Evolutionary conservation across 1,139 yeast genomes (phyloP), one percentile per base, ranked within the genome.

Genomic region (Meyerozyma elateridarum): DNA sequence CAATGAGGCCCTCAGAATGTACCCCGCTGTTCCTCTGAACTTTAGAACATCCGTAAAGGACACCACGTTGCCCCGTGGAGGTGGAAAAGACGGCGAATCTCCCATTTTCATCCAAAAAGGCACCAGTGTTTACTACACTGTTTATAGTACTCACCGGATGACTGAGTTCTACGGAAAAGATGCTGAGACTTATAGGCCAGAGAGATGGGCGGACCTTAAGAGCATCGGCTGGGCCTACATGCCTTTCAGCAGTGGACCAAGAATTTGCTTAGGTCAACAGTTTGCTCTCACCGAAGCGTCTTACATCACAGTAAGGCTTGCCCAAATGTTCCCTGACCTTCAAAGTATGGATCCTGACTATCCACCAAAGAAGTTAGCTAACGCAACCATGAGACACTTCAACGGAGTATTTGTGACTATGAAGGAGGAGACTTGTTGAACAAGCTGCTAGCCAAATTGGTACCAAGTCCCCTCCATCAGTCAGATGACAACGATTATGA

Each of bases 261-360:
- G 71, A 42, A 59, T 64, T 25, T 63, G 70, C 40, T 56, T 65
- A 42, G 72, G 70, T 15, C 71, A 65, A 42, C 71, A 65, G 41
- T 65, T 64, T 55, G 71, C 71, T 6, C 56, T 65, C 31, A 65
- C 71, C 11, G 71, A 65, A 46, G 68, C 69, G 8, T 55, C 64
- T 2, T 65, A 59, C 37, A 47, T 57, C 27, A 24, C 38, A 6
- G 15, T 24, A 15, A 17, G 27, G 14, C 12, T 24, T 7, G 27
- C 18, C 5, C 27, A 24, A 13, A 24, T 11, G 4, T 24, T 24
- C 27, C 6, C 15, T 18, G 18, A 24, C 18, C 8, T 24, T 11
- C 13, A 15, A 4, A 15, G 13, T 13, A 14, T 8, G 9, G 27
- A 24, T 13, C 6, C 8, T 5, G n/a, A 7, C 9, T 24, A 24